Percentiles rank a stretch among this genome's conserved stretches.
Conservation (phyloP, 140 eudicot species). For the Eryngium alpinum region DNA sequence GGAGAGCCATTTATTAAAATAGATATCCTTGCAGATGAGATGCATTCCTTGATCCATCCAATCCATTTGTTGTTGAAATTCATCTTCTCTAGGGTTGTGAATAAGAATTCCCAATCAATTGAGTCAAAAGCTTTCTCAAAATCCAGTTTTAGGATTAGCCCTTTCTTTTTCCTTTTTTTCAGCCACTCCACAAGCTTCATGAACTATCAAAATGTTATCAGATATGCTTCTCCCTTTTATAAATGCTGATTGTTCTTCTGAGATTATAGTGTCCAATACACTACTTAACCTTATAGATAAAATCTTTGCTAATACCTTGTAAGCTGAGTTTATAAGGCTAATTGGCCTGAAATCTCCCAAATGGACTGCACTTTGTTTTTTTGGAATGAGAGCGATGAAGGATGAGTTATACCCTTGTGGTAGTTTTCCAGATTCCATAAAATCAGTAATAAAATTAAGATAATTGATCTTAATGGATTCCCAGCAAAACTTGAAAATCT, state of each 20-base stretch:
- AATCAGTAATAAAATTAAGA: too few species aligned
- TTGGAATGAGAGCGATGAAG: neutral
- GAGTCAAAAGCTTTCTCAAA: too few species aligned
- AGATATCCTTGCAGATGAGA: neutral
- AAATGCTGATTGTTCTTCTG: neutral
- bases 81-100: neutral
- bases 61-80: neutral
- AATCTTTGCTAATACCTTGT: too few species aligned
- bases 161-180: neutral
- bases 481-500: too few species aligned
- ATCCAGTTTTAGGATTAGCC: too few species aligned
- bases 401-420: neutral
- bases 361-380: neutral
- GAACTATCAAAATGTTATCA: neutral
- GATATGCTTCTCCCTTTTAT: neutral
- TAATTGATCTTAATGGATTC: too few species aligned
- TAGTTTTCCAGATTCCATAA: neutral
- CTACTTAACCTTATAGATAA: neutral
- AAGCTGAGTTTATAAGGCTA: neutral
- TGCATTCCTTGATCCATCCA: neutral
- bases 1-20: neutral
- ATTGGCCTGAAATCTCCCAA: neutral
- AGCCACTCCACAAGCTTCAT: neutral
- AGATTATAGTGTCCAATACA: too few species aligned
- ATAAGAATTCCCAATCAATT: neutral